Evolutionary conservation across 257 asterid species (phyloP).

Genomic region (Solanum sejunctum): DNA sequence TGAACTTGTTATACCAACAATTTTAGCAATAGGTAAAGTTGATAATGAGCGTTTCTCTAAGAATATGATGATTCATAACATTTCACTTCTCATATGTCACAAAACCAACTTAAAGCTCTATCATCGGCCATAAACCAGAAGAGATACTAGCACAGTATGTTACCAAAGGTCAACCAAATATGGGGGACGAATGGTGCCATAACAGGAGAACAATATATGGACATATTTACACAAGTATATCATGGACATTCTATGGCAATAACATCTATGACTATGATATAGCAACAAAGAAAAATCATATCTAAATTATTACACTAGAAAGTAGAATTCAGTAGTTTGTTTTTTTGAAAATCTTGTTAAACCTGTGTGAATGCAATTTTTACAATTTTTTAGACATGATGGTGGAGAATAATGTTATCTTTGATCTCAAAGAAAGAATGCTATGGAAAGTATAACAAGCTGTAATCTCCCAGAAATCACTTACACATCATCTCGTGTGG

Average conservation of each 20-base stretch:
- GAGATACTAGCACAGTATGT: neutral
- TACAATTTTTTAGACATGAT: neutral
- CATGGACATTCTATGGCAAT: neutral
- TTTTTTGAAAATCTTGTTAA: neutral
- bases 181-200: neutral
- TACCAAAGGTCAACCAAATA: neutral
- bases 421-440: neutral
- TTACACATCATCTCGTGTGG: constrained; percentile 73
- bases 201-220: neutral
- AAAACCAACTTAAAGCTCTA: neutral
- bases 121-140: neutral
- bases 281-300: neutral
- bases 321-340: neutral
- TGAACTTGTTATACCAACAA: neutral
- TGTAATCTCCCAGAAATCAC: constrained; percentile 11
- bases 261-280: neutral
- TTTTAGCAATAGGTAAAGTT: neutral
- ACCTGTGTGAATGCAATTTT: neutral
- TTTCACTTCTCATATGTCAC: neutral
- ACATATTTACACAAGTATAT: neutral
- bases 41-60: neutral
- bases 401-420: neutral
- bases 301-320: neutral
- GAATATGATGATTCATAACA: neutral
- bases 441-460: neutral